Evolutionary conservation across 2,329 filamentous ascomycete genomes (phyloP).

Genomic region (Domatiomyces globalis): DNA sequence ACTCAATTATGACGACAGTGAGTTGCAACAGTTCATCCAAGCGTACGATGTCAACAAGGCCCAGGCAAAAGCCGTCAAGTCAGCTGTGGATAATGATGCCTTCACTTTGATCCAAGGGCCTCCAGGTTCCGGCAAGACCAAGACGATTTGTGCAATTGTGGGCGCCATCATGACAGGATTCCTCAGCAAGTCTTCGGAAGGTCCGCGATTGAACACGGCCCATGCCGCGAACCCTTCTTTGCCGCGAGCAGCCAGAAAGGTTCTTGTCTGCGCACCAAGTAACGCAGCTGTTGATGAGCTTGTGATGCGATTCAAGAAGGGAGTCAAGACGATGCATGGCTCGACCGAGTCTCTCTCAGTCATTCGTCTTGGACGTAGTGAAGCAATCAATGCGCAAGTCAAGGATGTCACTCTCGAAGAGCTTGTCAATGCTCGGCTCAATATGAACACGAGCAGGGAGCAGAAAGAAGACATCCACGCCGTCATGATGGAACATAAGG

Average conservation of each 20-base stretch:
- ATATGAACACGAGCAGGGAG: slow-evolving; percentile 29
- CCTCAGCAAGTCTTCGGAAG: slow-evolving; percentile 37
- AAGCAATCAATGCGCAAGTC: slow-evolving; percentile 81
- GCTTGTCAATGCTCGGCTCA: slow-evolving; percentile 62
- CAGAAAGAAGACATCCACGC: slow-evolving; percentile 42
- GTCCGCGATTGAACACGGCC: slow-evolving; percentile 28
- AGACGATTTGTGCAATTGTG: slow-evolving; percentile 93
- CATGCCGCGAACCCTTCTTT: slow-evolving; percentile 18
- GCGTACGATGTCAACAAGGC: slow-evolving; percentile 78
- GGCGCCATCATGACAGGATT: slow-evolving; percentile 61
- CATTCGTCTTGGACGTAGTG: slow-evolving; percentile 74
- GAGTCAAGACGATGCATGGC: slow-evolving; percentile 65
- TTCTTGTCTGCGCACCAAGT: slow-evolving; percentile 93
- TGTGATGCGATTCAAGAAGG: slow-evolving; percentile 79
- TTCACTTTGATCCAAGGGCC: slow-evolving; percentile 95
- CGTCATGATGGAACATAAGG: slow-evolving; percentile 56
- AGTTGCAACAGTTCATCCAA: slow-evolving; percentile 51
- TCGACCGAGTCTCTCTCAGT: slow-evolving; percentile 65
- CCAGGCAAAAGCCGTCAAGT: slow-evolving; percentile 81
- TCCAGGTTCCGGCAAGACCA: slow-evolving; percentile 94
- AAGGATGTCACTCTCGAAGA: slow-evolving; percentile 88
- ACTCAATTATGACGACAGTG: slow-evolving; percentile 62
- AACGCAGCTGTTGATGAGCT: slow-evolving; percentile 96
- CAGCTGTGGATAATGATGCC: slow-evolving; percentile 86
- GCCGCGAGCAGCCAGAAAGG: slow-evolving; percentile 52